phyloP scores from a whole-genome alignment of 495 filamentous ascomycete genomes.

The Entonaema liquescens region DNA sequence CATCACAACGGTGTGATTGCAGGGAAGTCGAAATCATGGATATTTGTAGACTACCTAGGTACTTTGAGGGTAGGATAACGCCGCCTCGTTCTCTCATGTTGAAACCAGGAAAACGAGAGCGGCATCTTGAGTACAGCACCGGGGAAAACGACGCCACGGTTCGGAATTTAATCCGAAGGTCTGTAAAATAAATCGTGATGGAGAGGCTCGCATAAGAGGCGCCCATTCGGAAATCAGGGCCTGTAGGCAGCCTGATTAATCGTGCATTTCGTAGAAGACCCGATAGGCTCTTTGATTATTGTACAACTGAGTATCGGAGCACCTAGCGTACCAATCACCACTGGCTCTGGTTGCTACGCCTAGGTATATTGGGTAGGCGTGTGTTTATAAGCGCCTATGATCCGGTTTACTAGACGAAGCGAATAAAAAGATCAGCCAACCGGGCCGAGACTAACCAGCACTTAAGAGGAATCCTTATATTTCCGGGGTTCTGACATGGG shows the following conservation, averaged over 20 bases:
- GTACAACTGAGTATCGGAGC: background rate
- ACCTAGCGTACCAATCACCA: constrained; percentile 4
- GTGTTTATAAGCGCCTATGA: constrained; percentile 4
- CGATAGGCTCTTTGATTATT: constrained; percentile 6
- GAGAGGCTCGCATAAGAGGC: background rate
- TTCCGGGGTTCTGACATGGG: constrained; percentile 12
- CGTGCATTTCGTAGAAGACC: background rate
- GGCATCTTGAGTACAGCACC: constrained; percentile 1
- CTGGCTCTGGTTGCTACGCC: background rate
- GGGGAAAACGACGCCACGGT: constrained; percentile 4
- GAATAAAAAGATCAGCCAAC: constrained; percentile 14
- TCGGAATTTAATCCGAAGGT: constrained; percentile 1
- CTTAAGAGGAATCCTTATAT: background rate
- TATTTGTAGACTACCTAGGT: constrained; percentile 17
- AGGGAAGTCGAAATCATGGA: constrained; percentile 14
- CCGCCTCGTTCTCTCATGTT: background rate
- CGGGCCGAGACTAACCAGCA: constrained; percentile 24
- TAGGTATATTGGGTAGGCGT: background rate
- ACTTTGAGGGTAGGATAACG: background rate
- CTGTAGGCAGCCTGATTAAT: background rate
- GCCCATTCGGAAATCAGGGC: no score
- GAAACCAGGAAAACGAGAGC: background rate
- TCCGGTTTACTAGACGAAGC: constrained; percentile 12
- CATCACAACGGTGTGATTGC: constrained; percentile 17
- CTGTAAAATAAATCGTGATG: background rate